Evolutionary conservation across 1,284 basidiomycete genomes (phyloP).

Genomic region (Trametes sp.): DNA sequence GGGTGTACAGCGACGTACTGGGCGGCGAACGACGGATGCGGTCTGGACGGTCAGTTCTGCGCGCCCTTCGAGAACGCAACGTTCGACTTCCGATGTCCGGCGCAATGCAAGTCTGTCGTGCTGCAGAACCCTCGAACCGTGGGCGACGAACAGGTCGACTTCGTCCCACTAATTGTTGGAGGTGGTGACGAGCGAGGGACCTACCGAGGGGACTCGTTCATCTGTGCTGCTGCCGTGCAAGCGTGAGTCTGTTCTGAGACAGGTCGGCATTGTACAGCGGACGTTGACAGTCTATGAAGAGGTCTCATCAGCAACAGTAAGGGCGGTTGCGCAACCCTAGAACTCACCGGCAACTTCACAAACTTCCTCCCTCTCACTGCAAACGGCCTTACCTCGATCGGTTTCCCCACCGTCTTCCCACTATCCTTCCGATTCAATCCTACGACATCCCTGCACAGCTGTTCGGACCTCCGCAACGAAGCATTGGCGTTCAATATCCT

Average conservation of each 20-base stretch:
- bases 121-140: constrained; percentile 82
- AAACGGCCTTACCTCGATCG: constrained; percentile 74
- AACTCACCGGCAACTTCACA: constrained; percentile 76
- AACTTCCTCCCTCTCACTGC: constrained; percentile 66
- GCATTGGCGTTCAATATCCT: constrained; percentile 78
- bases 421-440: constrained; percentile 57
- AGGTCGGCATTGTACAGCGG: constrained; percentile 5
- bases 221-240: constrained; percentile 88
- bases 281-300: constrained; percentile 46
- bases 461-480: constrained; percentile 72
- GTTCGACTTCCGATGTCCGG: constrained; percentile 85
- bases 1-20: constrained; percentile 78
- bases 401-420: constrained; percentile 82
- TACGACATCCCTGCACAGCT: constrained; percentile 58
- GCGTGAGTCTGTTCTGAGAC: constrained; percentile 67
- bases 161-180: constrained; percentile 82
- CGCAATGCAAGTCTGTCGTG: constrained; percentile 71
- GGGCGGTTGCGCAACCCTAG: constrained; percentile 82
- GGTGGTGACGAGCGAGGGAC: constrained; percentile 76
- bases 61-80: constrained; percentile 68
- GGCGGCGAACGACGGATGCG: constrained; percentile 76
- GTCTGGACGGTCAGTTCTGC: constrained; percentile 75
- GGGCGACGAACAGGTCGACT: constrained; percentile 71
- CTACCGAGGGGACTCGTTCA: constrained; percentile 86
- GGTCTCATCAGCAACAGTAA: constrained; percentile 68